These are phyloP conservation scores for Hyaloperonospora arabidopsidis DNA, from an alignment of 352 stramenopile genomes.

Conservation along the genomic window DNA sequence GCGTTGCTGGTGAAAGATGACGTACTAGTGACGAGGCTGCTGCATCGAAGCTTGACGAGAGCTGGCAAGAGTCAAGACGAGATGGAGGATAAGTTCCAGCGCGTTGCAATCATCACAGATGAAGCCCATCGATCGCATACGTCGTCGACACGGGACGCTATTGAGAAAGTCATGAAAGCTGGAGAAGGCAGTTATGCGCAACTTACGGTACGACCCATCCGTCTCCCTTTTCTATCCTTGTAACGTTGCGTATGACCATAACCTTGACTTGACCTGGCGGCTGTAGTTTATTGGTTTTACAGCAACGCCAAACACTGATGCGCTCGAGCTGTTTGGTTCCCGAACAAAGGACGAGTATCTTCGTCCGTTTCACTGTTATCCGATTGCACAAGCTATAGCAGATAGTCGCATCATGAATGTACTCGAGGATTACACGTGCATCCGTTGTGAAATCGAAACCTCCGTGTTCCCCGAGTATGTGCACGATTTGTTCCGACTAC, in stretches of 20 bases:
- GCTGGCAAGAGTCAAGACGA: not conserved
- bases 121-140: conserved; percentile 78
- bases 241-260: conserved; percentile 1
- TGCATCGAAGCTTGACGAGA: conserved; percentile 36
- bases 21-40: conserved; percentile 54
- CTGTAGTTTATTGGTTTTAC: conserved; percentile 76
- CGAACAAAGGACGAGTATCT: conserved; percentile 9
- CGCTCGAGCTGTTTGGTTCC: conserved; percentile 65
- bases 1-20: conserved; percentile 57
- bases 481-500: conserved; percentile 24
- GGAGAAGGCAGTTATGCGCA: conserved; percentile 32
- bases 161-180: conserved; percentile 56
- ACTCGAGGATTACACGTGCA: conserved; percentile 49
- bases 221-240: not conserved
- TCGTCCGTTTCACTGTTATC: conserved; percentile 63
- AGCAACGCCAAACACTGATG: conserved; percentile 58
- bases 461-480: conserved; percentile 40
- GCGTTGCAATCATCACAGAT: conserved; percentile 75
- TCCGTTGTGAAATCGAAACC: conserved; percentile 50
- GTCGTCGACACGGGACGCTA: conserved; percentile 50
- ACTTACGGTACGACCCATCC: conserved; percentile 28
- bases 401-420: conserved; percentile 61
- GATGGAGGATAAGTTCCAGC: conserved; percentile 28
- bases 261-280: not conserved
- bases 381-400: conserved; percentile 47